Evolutionary conservation across 805 yeast species (phyloP).

Genomic region (Candida chauliodis): DNA sequence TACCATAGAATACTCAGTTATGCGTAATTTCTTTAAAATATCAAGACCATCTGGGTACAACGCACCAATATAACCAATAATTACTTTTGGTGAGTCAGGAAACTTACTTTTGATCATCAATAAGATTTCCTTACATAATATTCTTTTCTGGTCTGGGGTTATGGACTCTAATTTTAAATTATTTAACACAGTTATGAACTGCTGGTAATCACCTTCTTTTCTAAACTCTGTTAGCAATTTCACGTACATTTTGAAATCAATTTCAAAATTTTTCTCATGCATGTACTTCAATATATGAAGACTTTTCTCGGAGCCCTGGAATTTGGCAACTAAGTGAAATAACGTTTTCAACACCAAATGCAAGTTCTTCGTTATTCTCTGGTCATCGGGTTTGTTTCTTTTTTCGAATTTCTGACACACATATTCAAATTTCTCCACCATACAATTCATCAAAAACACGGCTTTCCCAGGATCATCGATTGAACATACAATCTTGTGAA

Average conservation of each 20-base stretch:
- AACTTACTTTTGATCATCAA: conserved; percentile 27
- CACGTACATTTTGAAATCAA: conserved; percentile 22
- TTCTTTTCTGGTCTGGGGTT: conserved; percentile 14
- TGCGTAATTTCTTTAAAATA: conserved; percentile 22
- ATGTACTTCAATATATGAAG: conserved; percentile 31
- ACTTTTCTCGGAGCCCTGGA: conserved; percentile 33
- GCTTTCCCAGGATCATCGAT: conserved; percentile 28
- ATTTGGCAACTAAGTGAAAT: conserved; percentile 32
- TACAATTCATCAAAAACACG: conserved; percentile 31
- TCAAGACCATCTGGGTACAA: conserved; percentile 20
- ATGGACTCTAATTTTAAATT: conserved; percentile 22
- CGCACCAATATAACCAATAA: conserved; percentile 34
- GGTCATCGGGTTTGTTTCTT: conserved; percentile 11
- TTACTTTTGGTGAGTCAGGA: conserved; percentile 28
- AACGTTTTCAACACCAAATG: conserved; percentile 26
- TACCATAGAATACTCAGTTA: conserved; percentile 19
- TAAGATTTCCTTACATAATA: conserved; percentile 29
- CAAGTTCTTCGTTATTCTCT: conserved; percentile 18
- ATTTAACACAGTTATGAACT: conserved; percentile 33
- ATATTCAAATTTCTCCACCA: conserved; percentile 35
- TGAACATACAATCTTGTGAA: conserved; percentile 11
- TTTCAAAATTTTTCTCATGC: conserved; percentile 21
- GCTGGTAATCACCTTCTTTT: conserved; percentile 25
- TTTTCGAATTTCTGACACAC: conserved; percentile 13
- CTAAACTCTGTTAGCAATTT: conserved; percentile 29